A percentile compares a stretch with the other conserved stretches of the same genome.
These are phyloP conservation scores for Leccinum huronense DNA, from an alignment of 1,284 basidiomycete genomes.

Conservation along the genomic window DNA sequence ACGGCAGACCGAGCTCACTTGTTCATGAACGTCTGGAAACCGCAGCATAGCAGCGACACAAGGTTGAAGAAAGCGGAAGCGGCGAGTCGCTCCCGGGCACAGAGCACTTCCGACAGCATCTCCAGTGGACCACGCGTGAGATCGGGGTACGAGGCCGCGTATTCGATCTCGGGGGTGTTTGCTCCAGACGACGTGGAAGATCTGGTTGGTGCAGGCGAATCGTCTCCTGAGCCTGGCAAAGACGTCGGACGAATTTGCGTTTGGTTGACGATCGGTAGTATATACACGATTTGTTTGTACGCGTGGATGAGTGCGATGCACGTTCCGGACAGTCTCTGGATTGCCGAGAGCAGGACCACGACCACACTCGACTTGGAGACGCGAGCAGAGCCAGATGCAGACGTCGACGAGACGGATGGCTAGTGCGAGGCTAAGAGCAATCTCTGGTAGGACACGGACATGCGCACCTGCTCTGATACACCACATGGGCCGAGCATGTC, in stretches of 20 bases:
- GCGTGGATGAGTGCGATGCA: slow-evolving; percentile 65
- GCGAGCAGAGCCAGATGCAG: slow-evolving; percentile 26
- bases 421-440: slow-evolving; percentile 18
- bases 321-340: slow-evolving; percentile 67
- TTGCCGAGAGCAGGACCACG: slow-evolving; percentile 65
- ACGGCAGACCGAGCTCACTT: slow-evolving; percentile 38
- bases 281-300: slow-evolving; percentile 62
- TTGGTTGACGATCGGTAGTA: slow-evolving; percentile 65
- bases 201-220: slow-evolving; percentile 19
- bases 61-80: slow-evolving; percentile 42
- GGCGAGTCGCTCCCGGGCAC: slow-evolving; percentile 45
- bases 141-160: slow-evolving; percentile 8
- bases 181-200: slow-evolving; percentile 18
- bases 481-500: slow-evolving; percentile 52
- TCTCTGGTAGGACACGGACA: neutral
- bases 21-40: slow-evolving; percentile 50
- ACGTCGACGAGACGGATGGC: slow-evolving; percentile 21
- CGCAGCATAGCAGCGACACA: slow-evolving; percentile 37
- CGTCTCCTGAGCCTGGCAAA: neutral
- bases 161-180: slow-evolving; percentile 12
- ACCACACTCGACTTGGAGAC: slow-evolving; percentile 59
- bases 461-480: slow-evolving; percentile 38
- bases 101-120: slow-evolving; percentile 51
- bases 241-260: slow-evolving; percentile 24
- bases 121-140: slow-evolving; percentile 39